Base-by-base conservation (phyloP, 1,284 basidiomycete genomes). In the Schizopora paradoxa region DNA sequence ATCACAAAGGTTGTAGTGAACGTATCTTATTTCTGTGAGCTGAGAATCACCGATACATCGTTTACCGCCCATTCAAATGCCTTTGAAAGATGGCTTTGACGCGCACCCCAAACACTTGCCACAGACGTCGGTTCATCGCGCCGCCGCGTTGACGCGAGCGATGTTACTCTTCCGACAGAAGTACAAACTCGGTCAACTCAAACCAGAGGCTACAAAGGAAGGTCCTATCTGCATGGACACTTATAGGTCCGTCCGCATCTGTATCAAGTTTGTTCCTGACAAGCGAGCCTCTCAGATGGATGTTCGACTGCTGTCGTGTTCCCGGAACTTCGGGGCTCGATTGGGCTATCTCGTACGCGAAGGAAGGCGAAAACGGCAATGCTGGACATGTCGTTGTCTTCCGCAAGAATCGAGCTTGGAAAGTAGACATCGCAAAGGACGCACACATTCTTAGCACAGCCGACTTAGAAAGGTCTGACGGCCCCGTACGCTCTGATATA, bases 261-360 rank as follows among this genome's bases (percentile, higher is more conserved):
- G 26, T 16, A 10, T 10, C 23, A 19, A n/a, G n/a, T n/a, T n/a
- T n/a, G n/a, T n/a, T n/a, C n/a, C n/a, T n/a, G n/a, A n/a, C n/a
- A n/a, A n/a, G n/a, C n/a, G n/a, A n/a, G n/a, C n/a, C n/a, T n/a
- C n/a, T 25, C 48, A 85, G 86, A 35, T 89, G 91, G 91, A 91
- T 94, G 85, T 94, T 93, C 58, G 91, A 94, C 65, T 89, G 88
- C 57, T 87, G 79, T 56, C 86, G 91, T 43, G 71, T 94, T 28
- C 91, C 91, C 2, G 85, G 86, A 1, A 62, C 68, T 2, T 69
- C 78, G 35, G 79, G 79, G 0, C 65, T 81, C 1, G 91, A 94
- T 62, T 91, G 86, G 76, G 82, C 83, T 45, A 69, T 84, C 41
- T 80, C 83, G 29, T 76, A 85, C 49, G 76, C 82, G 0, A 72